Percentiles rank a stretch among this genome's conserved stretches.
Conservation (phyloP, 495 filamentous ascomycete genomes). For the Tuber brumale region DNA sequence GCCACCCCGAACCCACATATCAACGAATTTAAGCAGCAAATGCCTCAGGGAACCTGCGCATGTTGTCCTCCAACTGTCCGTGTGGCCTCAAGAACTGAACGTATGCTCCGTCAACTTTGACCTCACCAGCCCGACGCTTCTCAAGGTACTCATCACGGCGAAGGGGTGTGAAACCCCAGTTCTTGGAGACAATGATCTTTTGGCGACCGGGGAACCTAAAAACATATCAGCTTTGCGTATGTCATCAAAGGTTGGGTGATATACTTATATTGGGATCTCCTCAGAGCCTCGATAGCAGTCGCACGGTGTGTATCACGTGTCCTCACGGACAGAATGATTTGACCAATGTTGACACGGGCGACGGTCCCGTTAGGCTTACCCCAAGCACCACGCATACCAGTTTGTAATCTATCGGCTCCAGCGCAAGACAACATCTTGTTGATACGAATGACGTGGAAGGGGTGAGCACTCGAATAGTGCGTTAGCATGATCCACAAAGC, state of each 20-base stretch:
- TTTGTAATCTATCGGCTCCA: constrained; percentile 99
- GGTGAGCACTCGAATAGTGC: constrained; percentile 64
- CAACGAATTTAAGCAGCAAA: constrained; percentile 50
- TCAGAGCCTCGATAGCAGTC: constrained; percentile 93
- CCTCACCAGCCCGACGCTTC: constrained; percentile 79
- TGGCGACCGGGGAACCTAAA: constrained; percentile 86
- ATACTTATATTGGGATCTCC: constrained; percentile 94
- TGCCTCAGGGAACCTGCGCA: constrained; percentile 85
- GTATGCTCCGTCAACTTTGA: constrained; percentile 95
- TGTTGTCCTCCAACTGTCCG: constrained; percentile 76
- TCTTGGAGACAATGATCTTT: constrained; percentile 99
- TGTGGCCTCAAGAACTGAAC: constrained; percentile 95
- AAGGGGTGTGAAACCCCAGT: constrained; percentile 99
- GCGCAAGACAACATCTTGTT: constrained; percentile 99
- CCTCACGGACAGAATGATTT: constrained; percentile 92
- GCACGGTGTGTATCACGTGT: constrained; percentile 89
- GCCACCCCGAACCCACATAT: background rate
- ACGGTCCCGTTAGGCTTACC: constrained; percentile 97
- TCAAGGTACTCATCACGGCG: constrained; percentile 93
- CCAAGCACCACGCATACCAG: constrained; percentile 99
- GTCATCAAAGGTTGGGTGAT: background rate
- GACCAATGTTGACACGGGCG: constrained; percentile 98
- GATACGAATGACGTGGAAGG: constrained; percentile 99
- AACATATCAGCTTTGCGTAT: constrained; percentile 4
- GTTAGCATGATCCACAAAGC: constrained; percentile 8